Conservation (phyloP, 2,329 filamentous ascomycete species). For the Penicillium oxalicum region DNA sequence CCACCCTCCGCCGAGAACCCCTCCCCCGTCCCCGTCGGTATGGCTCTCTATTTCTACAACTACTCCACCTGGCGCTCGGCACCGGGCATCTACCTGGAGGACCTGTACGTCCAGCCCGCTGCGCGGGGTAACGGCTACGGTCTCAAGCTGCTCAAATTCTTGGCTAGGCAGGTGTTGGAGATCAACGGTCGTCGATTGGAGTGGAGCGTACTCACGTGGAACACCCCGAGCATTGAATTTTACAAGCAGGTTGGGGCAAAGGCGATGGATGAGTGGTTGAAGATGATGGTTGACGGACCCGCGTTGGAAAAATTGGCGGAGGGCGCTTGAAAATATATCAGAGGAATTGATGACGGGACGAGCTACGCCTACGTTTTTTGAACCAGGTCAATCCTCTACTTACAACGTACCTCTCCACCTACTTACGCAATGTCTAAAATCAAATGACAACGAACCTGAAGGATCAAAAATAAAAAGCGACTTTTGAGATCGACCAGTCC, state of each 20-base stretch:
- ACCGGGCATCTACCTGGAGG: conserved; percentile 87
- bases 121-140: conserved; percentile 76
- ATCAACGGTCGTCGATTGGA: conserved; percentile 72
- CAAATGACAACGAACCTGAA: too few species aligned
- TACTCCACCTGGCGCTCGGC: conserved; percentile 89
- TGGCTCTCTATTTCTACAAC: conserved; percentile 92
- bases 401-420: too few species aligned
- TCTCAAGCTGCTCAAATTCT: conserved; percentile 62
- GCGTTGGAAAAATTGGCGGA: conserved; percentile 38
- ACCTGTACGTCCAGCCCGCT: conserved; percentile 71
- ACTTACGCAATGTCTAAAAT: too few species aligned
- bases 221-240: conserved; percentile 81
- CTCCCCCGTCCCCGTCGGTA: conserved; percentile 53
- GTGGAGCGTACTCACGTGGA: conserved; percentile 91
- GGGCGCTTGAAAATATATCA: conserved; percentile 6
- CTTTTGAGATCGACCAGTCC: too few species aligned
- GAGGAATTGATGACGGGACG: not conserved
- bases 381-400: too few species aligned
- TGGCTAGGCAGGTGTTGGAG: conserved; percentile 72
- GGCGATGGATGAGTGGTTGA: conserved; percentile 45
- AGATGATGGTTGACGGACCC: conserved; percentile 47
- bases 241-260: conserved; percentile 53
- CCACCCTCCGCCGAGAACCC: conserved; percentile 40
- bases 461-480: too few species aligned
- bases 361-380: too few species aligned